A percentile compares a stretch with the other conserved stretches of the same genome.
phyloP scores from a whole-genome alignment of 257 asterid species.

The Solanum pennellii region DNA sequence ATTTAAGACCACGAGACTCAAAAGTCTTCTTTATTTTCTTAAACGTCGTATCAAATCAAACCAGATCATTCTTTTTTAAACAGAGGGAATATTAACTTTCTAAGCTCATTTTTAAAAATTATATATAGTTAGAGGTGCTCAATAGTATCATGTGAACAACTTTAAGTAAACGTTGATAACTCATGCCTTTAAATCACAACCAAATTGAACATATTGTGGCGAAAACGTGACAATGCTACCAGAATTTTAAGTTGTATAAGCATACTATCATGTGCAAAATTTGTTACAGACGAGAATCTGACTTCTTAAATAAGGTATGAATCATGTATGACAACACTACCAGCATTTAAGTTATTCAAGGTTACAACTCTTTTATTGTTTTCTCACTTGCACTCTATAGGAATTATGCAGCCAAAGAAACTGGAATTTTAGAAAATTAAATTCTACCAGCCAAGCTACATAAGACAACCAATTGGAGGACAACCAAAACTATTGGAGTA shows the following conservation, averaged over 20 bases:
- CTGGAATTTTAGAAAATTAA: background rate
- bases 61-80: too few species aligned
- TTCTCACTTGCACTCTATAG: background rate
- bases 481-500: background rate
- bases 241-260: background rate
- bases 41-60: too few species aligned
- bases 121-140: too few species aligned
- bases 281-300: background rate
- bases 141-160: background rate
- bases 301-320: background rate
- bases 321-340: background rate
- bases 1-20: too few species aligned
- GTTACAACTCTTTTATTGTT: background rate
- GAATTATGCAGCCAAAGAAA: background rate
- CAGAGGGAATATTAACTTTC: background rate
- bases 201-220: background rate
- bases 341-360: background rate
- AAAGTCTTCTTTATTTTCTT: too few species aligned
- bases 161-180: background rate
- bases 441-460: background rate
- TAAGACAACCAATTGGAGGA: background rate
- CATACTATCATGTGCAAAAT: background rate
- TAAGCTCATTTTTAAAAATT: too few species aligned
- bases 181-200: background rate
- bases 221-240: background rate